A percentile compares a stretch with the other conserved stretches of the same genome.
These are phyloP conservation scores for Anaeramoeba flamelloides DNA, from an alignment of 78 protist genomes.

Conservation along the genomic window DNA sequence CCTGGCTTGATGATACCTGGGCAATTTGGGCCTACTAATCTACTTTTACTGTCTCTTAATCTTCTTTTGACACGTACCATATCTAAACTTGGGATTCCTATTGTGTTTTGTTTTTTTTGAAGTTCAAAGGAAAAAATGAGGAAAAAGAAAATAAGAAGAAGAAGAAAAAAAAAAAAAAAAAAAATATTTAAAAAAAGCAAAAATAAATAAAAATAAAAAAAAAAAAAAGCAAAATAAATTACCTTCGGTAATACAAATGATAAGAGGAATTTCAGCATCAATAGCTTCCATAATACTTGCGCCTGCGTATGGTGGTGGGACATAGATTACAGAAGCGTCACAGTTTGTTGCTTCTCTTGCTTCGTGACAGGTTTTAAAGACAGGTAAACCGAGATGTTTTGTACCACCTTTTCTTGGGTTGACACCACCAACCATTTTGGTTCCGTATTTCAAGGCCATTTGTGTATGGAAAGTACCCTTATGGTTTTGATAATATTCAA, in stretches of 20 bases:
- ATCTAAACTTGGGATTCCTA: constrained; percentile 36
- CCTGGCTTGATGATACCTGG: constrained; percentile 95
- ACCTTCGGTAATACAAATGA: constrained; percentile 93
- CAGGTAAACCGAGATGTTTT: constrained; percentile 68
- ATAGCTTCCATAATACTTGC: constrained; percentile 82
- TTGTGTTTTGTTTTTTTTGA: constrained; percentile 36
- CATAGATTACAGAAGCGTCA: constrained; percentile 79
- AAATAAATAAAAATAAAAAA: too few relatives aligned
- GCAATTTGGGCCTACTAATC: constrained; percentile 96
- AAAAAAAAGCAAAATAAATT: too few relatives aligned
- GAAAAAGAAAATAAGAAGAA: neutral
- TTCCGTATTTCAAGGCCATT: constrained; percentile 89
- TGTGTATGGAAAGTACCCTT: constrained; percentile 83
- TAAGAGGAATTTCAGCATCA: constrained; percentile 79
- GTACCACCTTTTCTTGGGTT: constrained; percentile 83
- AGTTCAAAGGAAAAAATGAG: neutral
- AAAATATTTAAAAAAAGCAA: too few relatives aligned
- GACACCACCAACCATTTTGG: constrained; percentile 89
- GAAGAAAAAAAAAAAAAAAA: neutral
- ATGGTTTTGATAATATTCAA: too few relatives aligned
- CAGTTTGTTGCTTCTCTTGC: constrained; percentile 57
- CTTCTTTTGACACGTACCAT: constrained; percentile 82
- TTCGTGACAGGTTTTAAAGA: constrained; percentile 67
- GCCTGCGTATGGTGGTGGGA: constrained; percentile 58
- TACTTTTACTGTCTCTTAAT: too few relatives aligned